Base-by-base conservation (phyloP, 306 rosid species). In the Elaeagnus macrophylla region DNA sequence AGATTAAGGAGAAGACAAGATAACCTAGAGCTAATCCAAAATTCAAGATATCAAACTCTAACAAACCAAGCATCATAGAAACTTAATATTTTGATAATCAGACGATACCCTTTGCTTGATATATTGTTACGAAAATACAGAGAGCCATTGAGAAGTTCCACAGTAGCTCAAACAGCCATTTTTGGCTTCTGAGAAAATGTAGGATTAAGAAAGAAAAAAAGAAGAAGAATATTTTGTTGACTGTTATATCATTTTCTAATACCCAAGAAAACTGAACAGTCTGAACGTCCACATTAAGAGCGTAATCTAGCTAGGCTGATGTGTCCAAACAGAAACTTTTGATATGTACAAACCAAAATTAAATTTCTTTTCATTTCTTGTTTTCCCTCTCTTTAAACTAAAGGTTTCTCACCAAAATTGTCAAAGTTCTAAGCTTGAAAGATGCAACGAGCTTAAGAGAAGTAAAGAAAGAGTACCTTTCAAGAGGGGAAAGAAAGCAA, bases 401-500 rank as follows among this genome's bases (percentile, higher is more conserved):
- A 54, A 65, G 15, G 37, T 40, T 37, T n/a, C 47, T 9, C 6
- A 63, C 9, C 46, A 20, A 25, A 51, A 68, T 25, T 45, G 35
- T 64, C 54, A 51, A 51, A 37, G 59, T 5, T 25, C 4, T 38
- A 53, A 18, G 61, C 73, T 58, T 45, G 50, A 71, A 68, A 50
- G n/a, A 43, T 55, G 43, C 57, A 61, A 77, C 14, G 64, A 68
- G 45, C 13, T 43, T 39, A 61, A 16, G 37, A 45, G 52, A 47
- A 32, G 7, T 17, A 59, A 61, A 69, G 59, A 45, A 57, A 53
- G 37, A 75, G 19, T 59, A 57, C 87, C 85, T 71, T 78, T 69
- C 78, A 53, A 68, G 67, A 72, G 71, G 53, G 65, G 53, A 64
- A 63, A 64, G 56, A 72, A 61, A 63, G 56, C 68, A 85, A 75